Percentiles rank a stretch among this genome's conserved stretches.
Evolutionary conservation across 768 basidiomycete species (phyloP).

Genomic region (Mycena venus): DNA sequence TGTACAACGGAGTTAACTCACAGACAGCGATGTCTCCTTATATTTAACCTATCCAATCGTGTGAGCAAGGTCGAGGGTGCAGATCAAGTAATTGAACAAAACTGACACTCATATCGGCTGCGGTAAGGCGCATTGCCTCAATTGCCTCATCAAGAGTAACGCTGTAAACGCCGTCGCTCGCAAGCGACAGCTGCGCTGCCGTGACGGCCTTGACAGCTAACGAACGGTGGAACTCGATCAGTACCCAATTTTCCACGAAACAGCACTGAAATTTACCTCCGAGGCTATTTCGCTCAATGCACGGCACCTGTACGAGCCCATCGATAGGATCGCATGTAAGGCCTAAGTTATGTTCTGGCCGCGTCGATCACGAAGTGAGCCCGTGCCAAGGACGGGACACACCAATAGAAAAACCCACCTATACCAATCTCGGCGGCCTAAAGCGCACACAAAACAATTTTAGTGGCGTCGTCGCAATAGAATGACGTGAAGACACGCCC

Average conservation of each 20-base stretch:
- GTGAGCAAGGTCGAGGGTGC: background rate
- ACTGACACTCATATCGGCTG: slow-evolving; percentile 88
- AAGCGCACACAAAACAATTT: background rate
- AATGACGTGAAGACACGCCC: slow-evolving; percentile 19
- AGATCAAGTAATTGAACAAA: background rate
- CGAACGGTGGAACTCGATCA: slow-evolving; percentile 19
- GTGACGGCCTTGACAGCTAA: slow-evolving; percentile 93
- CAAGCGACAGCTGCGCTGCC: slow-evolving; percentile 95
- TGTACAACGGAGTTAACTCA: slow-evolving; percentile 50
- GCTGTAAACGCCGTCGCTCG: slow-evolving; percentile 87
- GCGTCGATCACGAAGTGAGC: background rate
- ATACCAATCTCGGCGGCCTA: slow-evolving; percentile 93
- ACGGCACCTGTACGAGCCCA: slow-evolving; percentile 89
- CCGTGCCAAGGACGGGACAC: background rate
- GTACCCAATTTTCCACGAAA: background rate
- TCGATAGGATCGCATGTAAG: slow-evolving; percentile 72
- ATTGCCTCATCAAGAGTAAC: slow-evolving; percentile 96
- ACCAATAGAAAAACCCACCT: slow-evolving; percentile 56
- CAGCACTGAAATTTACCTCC: slow-evolving; percentile 65
- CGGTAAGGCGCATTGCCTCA: slow-evolving; percentile 93
- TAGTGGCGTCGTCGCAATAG: slow-evolving; percentile 23
- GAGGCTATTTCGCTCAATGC: slow-evolving; percentile 91
- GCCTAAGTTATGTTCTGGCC: slow-evolving; percentile 84
- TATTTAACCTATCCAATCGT: slow-evolving; percentile 65
- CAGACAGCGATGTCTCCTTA: slow-evolving; percentile 95